Evolutionary conservation across 331 rosid genomes (phyloP), one percentile per base, ranked within the genome.

Genomic region (Malus hybrid): DNA sequence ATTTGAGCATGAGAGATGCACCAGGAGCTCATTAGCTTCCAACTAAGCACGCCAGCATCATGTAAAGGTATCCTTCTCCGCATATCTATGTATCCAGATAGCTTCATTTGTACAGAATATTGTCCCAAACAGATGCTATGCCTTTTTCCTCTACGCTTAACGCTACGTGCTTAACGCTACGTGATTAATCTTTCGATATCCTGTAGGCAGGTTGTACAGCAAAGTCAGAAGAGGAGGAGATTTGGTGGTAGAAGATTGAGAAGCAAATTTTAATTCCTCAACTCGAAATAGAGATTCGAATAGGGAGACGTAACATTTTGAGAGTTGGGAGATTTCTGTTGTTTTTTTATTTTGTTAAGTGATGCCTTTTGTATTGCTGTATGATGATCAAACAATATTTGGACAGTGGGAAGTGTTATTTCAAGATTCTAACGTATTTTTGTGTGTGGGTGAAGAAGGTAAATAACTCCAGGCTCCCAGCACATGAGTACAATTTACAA

Each of bases 1-100:
- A 94, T 83, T 85, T 94, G 86, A 94, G 97, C 93, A 90, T 94
- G 97, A 90, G 99, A 80, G 99, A 92, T 42, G 92, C 87, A 52
- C 88, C 97, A 29, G 83, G 91, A 85, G 85, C 90, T 77, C 85
- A 54, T 75, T 93, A 91, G 84, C 88, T 83, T 83, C 84, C 61
- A 59, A 44, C 80, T 69, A 54, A 77, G 42, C 76, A 83, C 80
- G 79, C 73, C 76, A 61, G 60, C 13, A 0, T 73, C 68, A 60
- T 84, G 68, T 76, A 76, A 80, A 81, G 94, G 90, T 91, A 85
- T 62, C n/a, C 31, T 73, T 5, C 65, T 48, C 71, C 63, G 65
- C 76, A 81, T 65, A 9, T 42, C 46, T 9, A 6, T 13, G 34
- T 75, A 20, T 6, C 22, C 65, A n/a, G 67, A 57, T n/a, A 24